phyloP scores from a whole-genome alignment of 163 green algal genomes.

The Prototheca stagnorum region DNA sequence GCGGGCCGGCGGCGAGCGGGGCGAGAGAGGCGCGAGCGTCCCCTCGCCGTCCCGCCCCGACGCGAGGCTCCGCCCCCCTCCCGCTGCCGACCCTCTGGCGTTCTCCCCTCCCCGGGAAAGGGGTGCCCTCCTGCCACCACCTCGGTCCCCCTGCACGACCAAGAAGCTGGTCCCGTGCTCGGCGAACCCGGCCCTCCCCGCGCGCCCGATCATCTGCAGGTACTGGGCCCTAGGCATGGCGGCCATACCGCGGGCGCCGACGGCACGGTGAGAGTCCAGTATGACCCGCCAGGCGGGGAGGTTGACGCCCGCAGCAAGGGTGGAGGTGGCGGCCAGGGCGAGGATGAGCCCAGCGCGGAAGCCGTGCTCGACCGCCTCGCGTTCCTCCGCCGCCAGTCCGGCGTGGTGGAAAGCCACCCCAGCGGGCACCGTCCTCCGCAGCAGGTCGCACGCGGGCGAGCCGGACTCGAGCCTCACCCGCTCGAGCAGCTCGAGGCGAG shows the following conservation, averaged over 20 bases:
- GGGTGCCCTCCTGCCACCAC: not conserved
- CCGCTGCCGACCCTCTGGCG: conserved; percentile 1
- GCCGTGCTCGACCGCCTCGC: conserved; percentile 56
- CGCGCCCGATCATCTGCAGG: conserved; percentile 84
- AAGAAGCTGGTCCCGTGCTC: conserved; percentile 52
- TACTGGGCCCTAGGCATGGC: conserved; percentile 33
- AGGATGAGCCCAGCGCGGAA: conserved; percentile 30
- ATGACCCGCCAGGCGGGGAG: conserved; percentile 85
- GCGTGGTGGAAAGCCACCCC: conserved; percentile 80
- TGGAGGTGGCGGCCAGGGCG: conserved; percentile 75
- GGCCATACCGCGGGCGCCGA: too few species aligned
- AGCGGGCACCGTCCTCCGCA: conserved; percentile 2
- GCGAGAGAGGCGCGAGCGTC: conserved; percentile 12
- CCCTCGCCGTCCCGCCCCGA: conserved; percentile 17
- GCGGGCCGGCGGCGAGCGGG: too few species aligned
- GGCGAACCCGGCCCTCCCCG: conserved; percentile 76
- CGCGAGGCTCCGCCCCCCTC: conserved; percentile 11
- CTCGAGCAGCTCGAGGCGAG: not conserved
- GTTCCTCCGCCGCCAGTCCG: conserved; percentile 58
- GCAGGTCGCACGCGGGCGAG: not conserved
- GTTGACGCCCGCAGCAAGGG: conserved; percentile 89
- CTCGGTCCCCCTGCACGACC: not conserved
- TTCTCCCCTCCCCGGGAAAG: not conserved
- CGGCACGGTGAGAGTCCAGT: conserved; percentile 29
- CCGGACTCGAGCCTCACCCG: not conserved